Evolutionary conservation across 495 filamentous ascomycete species (phyloP).

Genomic region (Penicillium subrubescens): DNA sequence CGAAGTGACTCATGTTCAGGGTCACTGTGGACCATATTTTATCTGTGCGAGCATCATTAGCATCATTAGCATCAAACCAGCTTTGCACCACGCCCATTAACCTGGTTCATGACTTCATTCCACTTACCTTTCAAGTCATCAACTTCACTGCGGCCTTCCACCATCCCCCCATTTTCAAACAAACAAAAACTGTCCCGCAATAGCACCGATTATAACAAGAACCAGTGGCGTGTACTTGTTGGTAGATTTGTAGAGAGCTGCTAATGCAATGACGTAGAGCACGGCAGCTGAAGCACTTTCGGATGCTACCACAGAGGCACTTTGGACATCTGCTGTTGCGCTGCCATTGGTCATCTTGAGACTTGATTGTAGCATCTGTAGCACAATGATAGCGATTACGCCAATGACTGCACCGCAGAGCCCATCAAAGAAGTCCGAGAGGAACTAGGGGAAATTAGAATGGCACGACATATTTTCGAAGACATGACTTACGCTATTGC

Average conservation of each 20-base stretch:
- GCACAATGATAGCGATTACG: background rate
- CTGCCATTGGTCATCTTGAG: background rate
- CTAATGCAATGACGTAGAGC: background rate
- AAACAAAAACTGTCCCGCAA: slow-evolving; percentile 2
- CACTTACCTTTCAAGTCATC: too few species aligned
- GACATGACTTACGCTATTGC: background rate
- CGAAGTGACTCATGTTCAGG: too few species aligned
- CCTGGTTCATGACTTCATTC: too few species aligned
- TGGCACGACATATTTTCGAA: too few species aligned
- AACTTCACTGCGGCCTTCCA: too few species aligned
- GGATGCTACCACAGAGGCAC: background rate
- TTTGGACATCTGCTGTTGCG: too few species aligned
- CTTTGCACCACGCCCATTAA: too few species aligned
- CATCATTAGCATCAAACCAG: too few species aligned
- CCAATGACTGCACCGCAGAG: background rate
- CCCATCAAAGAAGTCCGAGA: background rate
- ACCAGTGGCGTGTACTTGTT: slow-evolving; percentile 19
- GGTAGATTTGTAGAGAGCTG: background rate
- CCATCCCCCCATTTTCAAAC: background rate
- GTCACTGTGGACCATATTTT: too few species aligned
- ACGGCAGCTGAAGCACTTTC: slow-evolving; percentile 1
- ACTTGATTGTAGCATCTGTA: background rate
- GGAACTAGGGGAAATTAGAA: background rate
- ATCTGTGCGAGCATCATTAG: too few species aligned
- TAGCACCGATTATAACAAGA: background rate